Percentiles rank a stretch among this genome's conserved stretches.
These are phyloP conservation scores for Oxyria digyna DNA, from an alignment of 148 eudicot species.

Conservation along the genomic window DNA sequence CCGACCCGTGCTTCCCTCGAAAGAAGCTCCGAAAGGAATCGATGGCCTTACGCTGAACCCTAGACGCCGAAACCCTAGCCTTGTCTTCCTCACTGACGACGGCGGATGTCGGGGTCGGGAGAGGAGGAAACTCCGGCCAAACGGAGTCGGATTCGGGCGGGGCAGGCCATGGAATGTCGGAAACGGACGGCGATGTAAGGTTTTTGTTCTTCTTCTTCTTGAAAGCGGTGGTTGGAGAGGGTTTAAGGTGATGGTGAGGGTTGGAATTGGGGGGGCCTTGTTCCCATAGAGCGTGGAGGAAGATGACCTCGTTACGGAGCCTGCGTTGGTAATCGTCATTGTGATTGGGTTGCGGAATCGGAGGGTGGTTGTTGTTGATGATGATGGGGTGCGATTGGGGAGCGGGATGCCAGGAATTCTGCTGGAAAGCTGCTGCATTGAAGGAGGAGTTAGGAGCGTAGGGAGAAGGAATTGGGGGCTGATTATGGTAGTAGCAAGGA, in stretches of 20 bases:
- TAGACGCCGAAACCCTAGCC: conserved; percentile 15
- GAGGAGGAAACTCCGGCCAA: background rate
- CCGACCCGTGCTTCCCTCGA: background rate
- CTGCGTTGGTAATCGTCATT: conserved; percentile 19
- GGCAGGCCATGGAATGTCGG: conserved; percentile 56
- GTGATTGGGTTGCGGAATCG: background rate
- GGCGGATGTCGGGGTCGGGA: conserved; percentile 13
- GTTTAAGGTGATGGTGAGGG: conserved; percentile 20
- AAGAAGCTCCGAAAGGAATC: conserved; percentile 25
- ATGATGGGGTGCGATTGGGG: background rate
- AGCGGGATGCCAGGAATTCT: background rate
- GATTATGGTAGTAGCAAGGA: background rate
- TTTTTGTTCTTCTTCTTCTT: conserved; percentile 19
- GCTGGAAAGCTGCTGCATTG: background rate
- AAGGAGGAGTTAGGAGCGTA: background rate
- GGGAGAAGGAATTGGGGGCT: background rate
- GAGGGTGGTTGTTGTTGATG: background rate
- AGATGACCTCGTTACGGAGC: conserved; percentile 54
- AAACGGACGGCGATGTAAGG: conserved; percentile 6
- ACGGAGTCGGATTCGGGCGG: conserved; percentile 27
- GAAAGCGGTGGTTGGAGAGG: conserved; percentile 17
- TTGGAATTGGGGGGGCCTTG: conserved; percentile 38
- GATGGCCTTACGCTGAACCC: conserved; percentile 32
- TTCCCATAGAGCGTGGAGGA: conserved; percentile 73
- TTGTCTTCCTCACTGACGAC: conserved; percentile 26